Base-by-base conservation (phyloP, 2,329 filamentous ascomycete species). In the Byssothecium circinans region DNA sequence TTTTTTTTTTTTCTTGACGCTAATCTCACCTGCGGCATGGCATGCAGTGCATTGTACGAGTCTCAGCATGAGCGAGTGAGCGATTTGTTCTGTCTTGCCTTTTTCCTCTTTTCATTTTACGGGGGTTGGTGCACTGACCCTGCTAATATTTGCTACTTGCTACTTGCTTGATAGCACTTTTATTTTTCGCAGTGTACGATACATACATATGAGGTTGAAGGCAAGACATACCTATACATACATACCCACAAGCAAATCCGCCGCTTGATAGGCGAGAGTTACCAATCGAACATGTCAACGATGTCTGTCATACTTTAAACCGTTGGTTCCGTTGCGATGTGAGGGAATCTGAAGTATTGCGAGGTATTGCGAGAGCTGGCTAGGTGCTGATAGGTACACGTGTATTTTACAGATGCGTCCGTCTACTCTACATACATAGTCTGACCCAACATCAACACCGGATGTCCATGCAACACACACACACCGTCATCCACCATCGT, bases 71-170 rank as follows among this genome's bases (percentile, higher is more conserved):
- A 7, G 14, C 29, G 29, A 32, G 14, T 18, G 23, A 32, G 30
- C 19, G 15, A 11, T 29, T 22, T 42, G 14, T 37, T 27, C n/a
- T n/a, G n/a, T n/a, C n/a, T n/a, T n/a, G n/a, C n/a, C n/a, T n/a
- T n/a, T n/a, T n/a, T n/a, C n/a, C n/a, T n/a, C n/a, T n/a, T n/a
- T n/a, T n/a, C n/a, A n/a, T n/a, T n/a, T n/a, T n/a, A n/a, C n/a
- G n/a, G n/a, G n/a, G n/a, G n/a, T n/a, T n/a, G n/a, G n/a, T n/a
- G n/a, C n/a, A n/a, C n/a, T n/a, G n/a, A n/a, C 40, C 41, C 27
- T 22, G 11, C 41, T 49, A 49, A 49, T 45, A 41, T 22, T 45
- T 41, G 30, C 41, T n/a, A n/a, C n/a, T n/a, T n/a, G n/a, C n/a
- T n/a, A n/a, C n/a, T 35, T 25, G 8, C 10, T n/a, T 32, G 7